Percentiles rank a stretch among this genome's conserved stretches.
These are phyloP conservation scores for Hypoxylon rubiginosum DNA, from an alignment of 2,329 filamentous ascomycete species.

Conservation along the genomic window DNA sequence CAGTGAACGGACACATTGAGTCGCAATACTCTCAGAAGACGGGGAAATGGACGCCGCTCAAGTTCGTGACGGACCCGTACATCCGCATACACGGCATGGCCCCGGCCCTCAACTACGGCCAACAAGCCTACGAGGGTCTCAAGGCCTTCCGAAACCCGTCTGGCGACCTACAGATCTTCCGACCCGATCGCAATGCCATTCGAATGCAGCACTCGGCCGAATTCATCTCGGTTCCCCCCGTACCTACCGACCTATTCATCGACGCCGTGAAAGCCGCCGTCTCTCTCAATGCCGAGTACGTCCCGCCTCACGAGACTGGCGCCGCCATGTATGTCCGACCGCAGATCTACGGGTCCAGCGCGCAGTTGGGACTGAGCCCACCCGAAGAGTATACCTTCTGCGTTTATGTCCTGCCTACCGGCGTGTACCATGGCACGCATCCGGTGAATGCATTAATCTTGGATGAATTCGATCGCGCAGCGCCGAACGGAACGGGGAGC, in stretches of 20 bases:
- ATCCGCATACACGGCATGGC: slow-evolving; percentile 95
- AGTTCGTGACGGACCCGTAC: slow-evolving; percentile 85
- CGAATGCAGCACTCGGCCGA: slow-evolving; percentile 88
- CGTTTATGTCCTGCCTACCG: slow-evolving; percentile 91
- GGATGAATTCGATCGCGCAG: slow-evolving; percentile 92
- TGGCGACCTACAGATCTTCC: slow-evolving; percentile 86
- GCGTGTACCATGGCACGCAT: slow-evolving; percentile 91
- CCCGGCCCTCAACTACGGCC: slow-evolving; percentile 94
- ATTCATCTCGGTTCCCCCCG: slow-evolving; percentile 84
- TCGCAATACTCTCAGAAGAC: slow-evolving; percentile 82
- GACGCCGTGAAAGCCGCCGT: slow-evolving; percentile 84
- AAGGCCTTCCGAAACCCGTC: slow-evolving; percentile 90
- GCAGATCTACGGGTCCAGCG: slow-evolving; percentile 86
- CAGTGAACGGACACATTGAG: slow-evolving; percentile 96
- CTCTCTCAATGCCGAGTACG: slow-evolving; percentile 87
- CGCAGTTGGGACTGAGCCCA: slow-evolving; percentile 87
- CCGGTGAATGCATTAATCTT: slow-evolving; percentile 90
- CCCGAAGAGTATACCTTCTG: slow-evolving; percentile 93
- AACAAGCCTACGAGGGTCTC: slow-evolving; percentile 98
- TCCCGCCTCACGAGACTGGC: slow-evolving; percentile 89
- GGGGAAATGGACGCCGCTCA: slow-evolving; percentile 81
- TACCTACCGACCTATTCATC: slow-evolving; percentile 83
- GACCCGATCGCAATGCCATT: slow-evolving; percentile 84
- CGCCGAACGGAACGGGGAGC: slow-evolving; percentile 89
- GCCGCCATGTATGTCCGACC: slow-evolving; percentile 95